Evolutionary conservation across 805 yeast genomes (phyloP).

Genomic region (Pichia exigua): DNA sequence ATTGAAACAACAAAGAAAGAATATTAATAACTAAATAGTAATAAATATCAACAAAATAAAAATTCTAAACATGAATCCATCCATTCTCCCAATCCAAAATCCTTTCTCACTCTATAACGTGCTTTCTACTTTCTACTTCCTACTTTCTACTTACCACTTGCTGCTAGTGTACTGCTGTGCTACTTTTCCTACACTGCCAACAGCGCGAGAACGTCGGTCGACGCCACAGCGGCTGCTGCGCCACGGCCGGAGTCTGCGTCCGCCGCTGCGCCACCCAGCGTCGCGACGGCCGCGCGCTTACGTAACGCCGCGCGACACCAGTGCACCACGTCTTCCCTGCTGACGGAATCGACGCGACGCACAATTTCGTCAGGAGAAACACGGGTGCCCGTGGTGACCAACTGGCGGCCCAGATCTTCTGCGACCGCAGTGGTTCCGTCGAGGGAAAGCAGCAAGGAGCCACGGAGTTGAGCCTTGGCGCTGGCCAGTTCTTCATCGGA

Average conservation of each 20-base stretch:
- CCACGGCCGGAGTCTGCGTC: slow-evolving; percentile 29
- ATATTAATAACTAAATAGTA: too few relatives aligned
- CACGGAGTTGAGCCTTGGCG: slow-evolving; percentile 91
- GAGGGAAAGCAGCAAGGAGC: slow-evolving; percentile 76
- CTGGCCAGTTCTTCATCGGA: slow-evolving; percentile 83
- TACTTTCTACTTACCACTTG: too few relatives aligned
- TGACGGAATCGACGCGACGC: slow-evolving; percentile 66
- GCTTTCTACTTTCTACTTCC: too few relatives aligned
- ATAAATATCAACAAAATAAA: too few relatives aligned
- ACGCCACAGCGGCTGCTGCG: slow-evolving; percentile 31
- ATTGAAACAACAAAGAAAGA: too few relatives aligned
- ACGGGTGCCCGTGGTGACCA: slow-evolving; percentile 85
- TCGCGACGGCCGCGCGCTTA: slow-evolving; percentile 67
- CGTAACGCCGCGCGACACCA: slow-evolving; percentile 84
- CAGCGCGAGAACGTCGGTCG: slow-evolving; percentile 22
- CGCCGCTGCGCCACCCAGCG: slow-evolving; percentile 70
- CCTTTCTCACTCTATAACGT: too few relatives aligned
- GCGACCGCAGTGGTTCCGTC: slow-evolving; percentile 96
- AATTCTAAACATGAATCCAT: too few relatives aligned
- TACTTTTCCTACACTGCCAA: neutral
- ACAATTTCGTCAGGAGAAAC: slow-evolving; percentile 69
- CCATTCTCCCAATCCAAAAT: too few relatives aligned
- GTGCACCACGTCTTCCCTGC: slow-evolving; percentile 67
- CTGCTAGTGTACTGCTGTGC: too few relatives aligned
- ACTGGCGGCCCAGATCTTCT: slow-evolving; percentile 95